Conservation (phyloP, 2,329 filamentous ascomycete genomes). For the Claviceps arundinis region DNA sequence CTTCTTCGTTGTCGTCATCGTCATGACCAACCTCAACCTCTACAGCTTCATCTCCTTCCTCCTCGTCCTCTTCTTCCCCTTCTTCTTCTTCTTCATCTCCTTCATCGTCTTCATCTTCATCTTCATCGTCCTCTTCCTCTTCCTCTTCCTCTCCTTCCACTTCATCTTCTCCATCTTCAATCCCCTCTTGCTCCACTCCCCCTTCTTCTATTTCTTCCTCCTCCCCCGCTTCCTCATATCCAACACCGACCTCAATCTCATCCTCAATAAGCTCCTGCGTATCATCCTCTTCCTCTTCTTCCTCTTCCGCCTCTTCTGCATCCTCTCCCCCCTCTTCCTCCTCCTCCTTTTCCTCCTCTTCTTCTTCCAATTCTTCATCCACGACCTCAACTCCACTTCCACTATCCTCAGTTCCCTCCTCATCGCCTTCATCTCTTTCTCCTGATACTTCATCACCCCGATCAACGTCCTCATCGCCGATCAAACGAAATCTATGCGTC, state of each 20-base stretch:
- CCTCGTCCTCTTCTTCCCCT: constrained; percentile 4
- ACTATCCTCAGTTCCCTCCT: constrained; percentile 11
- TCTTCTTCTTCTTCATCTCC: constrained; percentile 7
- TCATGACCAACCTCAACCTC: constrained; percentile 9
- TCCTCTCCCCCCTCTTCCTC: constrained; percentile 6
- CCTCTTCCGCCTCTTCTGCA: constrained; percentile 7
- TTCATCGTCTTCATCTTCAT: constrained; percentile 4
- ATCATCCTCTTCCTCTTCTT: constrained; percentile 7
- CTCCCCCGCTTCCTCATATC: constrained; percentile 7
- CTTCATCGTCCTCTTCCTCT: constrained; percentile 7
- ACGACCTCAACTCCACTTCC: constrained; percentile 9
- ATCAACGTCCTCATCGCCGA: constrained; percentile 23
- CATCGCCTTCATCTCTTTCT: constrained; percentile 18
- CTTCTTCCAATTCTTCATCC: constrained; percentile 2
- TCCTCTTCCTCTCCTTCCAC: constrained; percentile 5
- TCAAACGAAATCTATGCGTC: constrained; percentile 17
- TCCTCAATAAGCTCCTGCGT: not conserved
- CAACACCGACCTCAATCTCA: not conserved
- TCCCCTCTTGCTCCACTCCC: not conserved
- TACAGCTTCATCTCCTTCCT: constrained; percentile 5
- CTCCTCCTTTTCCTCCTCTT: constrained; percentile 4
- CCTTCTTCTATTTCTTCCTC: not conserved
- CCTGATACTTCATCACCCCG: constrained; percentile 11
- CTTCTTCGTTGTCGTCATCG: constrained; percentile 4
- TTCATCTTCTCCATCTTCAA: constrained; percentile 4